Conservation (phyloP, 75 land plant genomes). For the Picea sitchensis region DNA sequence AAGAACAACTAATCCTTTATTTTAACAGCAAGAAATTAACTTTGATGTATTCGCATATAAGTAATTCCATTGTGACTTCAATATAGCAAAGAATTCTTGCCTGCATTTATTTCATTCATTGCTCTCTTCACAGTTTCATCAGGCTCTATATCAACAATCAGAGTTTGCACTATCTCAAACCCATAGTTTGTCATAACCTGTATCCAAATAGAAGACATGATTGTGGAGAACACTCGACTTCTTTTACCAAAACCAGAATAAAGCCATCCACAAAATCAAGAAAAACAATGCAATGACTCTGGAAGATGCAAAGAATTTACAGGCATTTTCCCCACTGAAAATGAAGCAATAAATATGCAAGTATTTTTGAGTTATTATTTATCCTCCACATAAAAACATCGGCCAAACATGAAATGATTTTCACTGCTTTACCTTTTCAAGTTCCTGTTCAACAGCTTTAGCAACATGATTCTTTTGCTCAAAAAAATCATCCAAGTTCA, state of each 20-base stretch:
- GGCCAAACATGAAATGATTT: too few relatives aligned
- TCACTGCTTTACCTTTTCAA: slow-evolving; percentile 60
- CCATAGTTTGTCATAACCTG: slow-evolving; percentile 64
- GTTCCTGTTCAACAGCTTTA: slow-evolving; percentile 75
- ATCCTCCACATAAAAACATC: too few relatives aligned
- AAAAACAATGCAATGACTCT: too few relatives aligned
- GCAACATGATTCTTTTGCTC: slow-evolving; percentile 91
- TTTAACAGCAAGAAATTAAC: too few relatives aligned
- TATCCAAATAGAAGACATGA: not conserved
- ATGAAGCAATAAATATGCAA: not conserved
- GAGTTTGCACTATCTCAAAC: slow-evolving; percentile 65
- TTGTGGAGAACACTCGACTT: too few relatives aligned
- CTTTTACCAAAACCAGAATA: not conserved
- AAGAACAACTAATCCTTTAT: too few relatives aligned
- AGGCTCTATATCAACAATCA: slow-evolving; percentile 57
- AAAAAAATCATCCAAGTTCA: slow-evolving; percentile 72
- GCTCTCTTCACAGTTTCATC: slow-evolving; percentile 48
- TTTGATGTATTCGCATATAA: too few relatives aligned
- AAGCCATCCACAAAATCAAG: too few relatives aligned
- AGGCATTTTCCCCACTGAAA: not conserved
- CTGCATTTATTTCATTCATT: slow-evolving; percentile 78
- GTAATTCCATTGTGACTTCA: too few relatives aligned
- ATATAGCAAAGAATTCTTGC: slow-evolving; percentile 12
- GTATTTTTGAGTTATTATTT: not conserved
- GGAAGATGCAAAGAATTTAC: not conserved